Percentiles rank a stretch among this genome's conserved stretches.
phyloP scores from a whole-genome alignment of 768 basidiomycete species.

The Hemileccinum rubropunctum region DNA sequence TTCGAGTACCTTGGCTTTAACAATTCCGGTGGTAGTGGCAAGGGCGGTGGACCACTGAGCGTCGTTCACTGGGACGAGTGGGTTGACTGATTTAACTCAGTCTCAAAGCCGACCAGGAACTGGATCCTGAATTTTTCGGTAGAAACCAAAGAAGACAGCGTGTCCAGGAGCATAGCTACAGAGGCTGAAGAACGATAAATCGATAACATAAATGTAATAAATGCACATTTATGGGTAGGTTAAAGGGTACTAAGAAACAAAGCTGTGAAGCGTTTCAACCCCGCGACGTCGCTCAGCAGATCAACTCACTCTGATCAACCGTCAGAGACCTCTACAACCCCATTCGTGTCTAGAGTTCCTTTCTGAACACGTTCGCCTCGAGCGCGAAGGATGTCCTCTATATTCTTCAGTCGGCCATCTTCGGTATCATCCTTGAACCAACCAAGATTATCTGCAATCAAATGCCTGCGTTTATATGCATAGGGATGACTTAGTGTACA shows the following conservation, averaged over 20 bases:
- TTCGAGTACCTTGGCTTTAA: slow-evolving; percentile 42
- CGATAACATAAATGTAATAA: slow-evolving; percentile 20
- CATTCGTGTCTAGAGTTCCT: slow-evolving; percentile 45
- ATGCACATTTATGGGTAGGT: too few species aligned
- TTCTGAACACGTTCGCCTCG: slow-evolving; percentile 74
- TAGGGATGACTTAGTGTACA: neutral
- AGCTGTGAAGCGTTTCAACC: neutral
- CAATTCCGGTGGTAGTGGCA: slow-evolving; percentile 41
- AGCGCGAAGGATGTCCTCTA: slow-evolving; percentile 78
- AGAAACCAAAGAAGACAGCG: slow-evolving; percentile 63
- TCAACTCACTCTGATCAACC: slow-evolving; percentile 12
- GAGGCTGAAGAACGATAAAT: slow-evolving; percentile 49
- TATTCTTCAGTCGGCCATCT: slow-evolving; percentile 67
- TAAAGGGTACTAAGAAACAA: too few species aligned
- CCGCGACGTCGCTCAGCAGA: neutral
- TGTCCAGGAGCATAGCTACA: slow-evolving; percentile 61
- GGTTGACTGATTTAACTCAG: slow-evolving; percentile 52
- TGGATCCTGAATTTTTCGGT: slow-evolving; percentile 32
- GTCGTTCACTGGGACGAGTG: slow-evolving; percentile 44
- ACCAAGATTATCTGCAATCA: slow-evolving; percentile 87
- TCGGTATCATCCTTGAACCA: slow-evolving; percentile 88
- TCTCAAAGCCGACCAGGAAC: slow-evolving; percentile 68
- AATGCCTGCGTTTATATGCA: slow-evolving; percentile 45
- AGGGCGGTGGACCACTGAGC: slow-evolving; percentile 45
- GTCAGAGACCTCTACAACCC: slow-evolving; percentile 54